Conservation (phyloP, 306 rosid species). For the Prunus mongolica region DNA sequence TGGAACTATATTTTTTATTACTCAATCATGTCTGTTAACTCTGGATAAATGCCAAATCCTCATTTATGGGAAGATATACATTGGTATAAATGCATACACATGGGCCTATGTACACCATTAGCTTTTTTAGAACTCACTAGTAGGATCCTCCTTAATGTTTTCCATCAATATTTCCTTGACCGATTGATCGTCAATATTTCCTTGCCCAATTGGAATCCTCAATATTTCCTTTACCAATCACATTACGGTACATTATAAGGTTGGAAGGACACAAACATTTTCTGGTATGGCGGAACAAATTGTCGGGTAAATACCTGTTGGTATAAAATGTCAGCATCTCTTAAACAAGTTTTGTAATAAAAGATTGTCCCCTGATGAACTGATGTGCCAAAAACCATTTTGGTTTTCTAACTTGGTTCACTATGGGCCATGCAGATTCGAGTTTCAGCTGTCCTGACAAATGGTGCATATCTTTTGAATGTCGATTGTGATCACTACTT, state of each 20-base stretch:
- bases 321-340: neutral
- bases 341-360: neutral
- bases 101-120: neutral
- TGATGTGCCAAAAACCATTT: neutral
- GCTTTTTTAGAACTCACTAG: neutral
- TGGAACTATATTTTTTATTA: neutral
- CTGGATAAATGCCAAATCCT: neutral
- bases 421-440: slow-evolving; percentile 66
- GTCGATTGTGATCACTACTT: slow-evolving; percentile 99
- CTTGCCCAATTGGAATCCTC: neutral
- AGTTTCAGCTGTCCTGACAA: slow-evolving; percentile 96
- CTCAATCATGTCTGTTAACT: neutral
- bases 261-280: neutral
- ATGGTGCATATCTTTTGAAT: slow-evolving; percentile 92
- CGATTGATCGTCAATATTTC: neutral
- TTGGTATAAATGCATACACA: neutral
- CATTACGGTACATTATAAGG: neutral
- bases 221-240: neutral
- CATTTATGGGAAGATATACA: neutral
- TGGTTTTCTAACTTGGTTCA: slow-evolving; percentile 29
- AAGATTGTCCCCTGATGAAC: slow-evolving; percentile 3
- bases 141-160: neutral
- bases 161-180: neutral
- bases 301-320: neutral
- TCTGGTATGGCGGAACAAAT: neutral